phyloP scores from a whole-genome alignment of 2,329 filamentous ascomycete genomes.

The Alternaria metachromatica region DNA sequence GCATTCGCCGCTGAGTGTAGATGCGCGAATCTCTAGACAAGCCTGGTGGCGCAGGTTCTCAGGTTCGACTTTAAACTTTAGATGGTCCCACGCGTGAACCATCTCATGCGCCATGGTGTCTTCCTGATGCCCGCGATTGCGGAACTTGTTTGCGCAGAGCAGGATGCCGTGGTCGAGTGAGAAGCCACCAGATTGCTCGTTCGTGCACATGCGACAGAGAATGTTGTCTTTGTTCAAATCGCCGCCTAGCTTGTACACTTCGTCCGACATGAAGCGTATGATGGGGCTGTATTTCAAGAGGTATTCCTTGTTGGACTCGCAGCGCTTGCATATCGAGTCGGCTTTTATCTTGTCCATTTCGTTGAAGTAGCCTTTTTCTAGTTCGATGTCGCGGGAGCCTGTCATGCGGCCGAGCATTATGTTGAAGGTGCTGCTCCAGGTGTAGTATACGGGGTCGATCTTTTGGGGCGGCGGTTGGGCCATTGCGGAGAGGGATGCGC shows the following conservation, averaged over 20 bases:
- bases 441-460: constrained; percentile 53
- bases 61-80: constrained; percentile 90
- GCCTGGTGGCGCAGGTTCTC: constrained; percentile 85
- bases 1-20: constrained; percentile 92
- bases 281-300: constrained; percentile 83
- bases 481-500: constrained; percentile 32
- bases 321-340: constrained; percentile 77
- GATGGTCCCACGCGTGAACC: constrained; percentile 94
- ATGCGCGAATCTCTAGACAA: constrained; percentile 95
- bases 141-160: constrained; percentile 90
- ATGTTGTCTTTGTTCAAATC: constrained; percentile 77
- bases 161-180: constrained; percentile 85
- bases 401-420: constrained; percentile 71
- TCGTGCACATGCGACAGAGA: constrained; percentile 78
- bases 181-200: constrained; percentile 80
- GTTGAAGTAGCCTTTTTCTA: constrained; percentile 71
- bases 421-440: constrained; percentile 85
- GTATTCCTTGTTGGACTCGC: constrained; percentile 83
- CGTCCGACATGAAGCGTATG: constrained; percentile 84
- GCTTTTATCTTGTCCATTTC: constrained; percentile 78
- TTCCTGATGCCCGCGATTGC: constrained; percentile 81
- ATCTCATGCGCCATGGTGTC: constrained; percentile 97
- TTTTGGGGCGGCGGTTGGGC: constrained; percentile 27
- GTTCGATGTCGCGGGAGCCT: constrained; percentile 31
- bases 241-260: constrained; percentile 80